Conservation (phyloP, 331 rosid genomes). For the Cydonia oblonga region DNA sequence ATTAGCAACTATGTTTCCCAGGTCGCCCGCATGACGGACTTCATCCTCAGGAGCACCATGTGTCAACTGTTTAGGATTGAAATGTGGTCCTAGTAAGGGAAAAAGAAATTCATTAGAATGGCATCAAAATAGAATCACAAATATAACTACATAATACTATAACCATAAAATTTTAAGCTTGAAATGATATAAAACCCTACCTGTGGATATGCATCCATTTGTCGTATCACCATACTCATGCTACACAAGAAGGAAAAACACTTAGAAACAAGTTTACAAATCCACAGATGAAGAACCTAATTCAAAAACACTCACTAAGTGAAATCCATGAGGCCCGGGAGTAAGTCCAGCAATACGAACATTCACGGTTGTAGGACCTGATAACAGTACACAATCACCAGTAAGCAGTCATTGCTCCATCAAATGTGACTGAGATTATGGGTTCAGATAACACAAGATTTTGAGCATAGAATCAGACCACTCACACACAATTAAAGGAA, state of each 20-base stretch:
- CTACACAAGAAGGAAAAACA: conserved; percentile 32
- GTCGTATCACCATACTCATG: conserved; percentile 96
- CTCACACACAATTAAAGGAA: background rate
- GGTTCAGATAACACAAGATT: background rate
- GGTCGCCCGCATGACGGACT: conserved; percentile 99
- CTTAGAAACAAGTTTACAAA: background rate
- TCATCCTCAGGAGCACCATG: conserved; percentile 95
- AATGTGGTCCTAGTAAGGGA: conserved; percentile 62
- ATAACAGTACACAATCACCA: background rate
- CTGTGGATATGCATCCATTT: conserved; percentile 93
- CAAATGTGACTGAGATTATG: background rate
- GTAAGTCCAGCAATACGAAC: conserved; percentile 80
- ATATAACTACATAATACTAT: background rate
- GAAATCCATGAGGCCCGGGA: conserved; percentile 86
- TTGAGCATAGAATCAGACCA: background rate
- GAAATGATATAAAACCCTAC: conserved; percentile 32
- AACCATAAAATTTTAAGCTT: background rate
- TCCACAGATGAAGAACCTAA: background rate
- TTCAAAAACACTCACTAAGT: conserved; percentile 47
- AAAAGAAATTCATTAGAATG: background rate
- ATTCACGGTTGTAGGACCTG: conserved; percentile 78
- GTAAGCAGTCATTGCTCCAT: background rate
- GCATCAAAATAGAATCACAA: background rate
- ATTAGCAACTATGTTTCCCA: conserved; percentile 86
- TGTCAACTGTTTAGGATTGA: conserved; percentile 56